phyloP scores from a whole-genome alignment of 139 green algal species.

The Gonium pectorale region DNA sequence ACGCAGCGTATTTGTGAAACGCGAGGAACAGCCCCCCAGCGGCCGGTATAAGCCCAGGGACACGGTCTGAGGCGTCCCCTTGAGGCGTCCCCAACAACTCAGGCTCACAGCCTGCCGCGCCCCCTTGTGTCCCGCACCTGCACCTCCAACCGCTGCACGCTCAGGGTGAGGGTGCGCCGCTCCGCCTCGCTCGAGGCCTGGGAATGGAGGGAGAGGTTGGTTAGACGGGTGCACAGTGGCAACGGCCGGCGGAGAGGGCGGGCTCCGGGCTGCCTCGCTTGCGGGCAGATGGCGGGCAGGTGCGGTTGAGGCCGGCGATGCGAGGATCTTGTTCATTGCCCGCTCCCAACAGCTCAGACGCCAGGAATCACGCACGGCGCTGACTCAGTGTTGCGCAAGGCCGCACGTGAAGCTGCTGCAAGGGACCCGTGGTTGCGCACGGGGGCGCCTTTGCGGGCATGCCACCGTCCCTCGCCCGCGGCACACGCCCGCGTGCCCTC shows the following conservation, averaged over 20 bases:
- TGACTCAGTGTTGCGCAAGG: no score
- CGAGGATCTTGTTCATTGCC: background rate
- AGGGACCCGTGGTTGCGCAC: background rate
- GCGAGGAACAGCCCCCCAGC: background rate
- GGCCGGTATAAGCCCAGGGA: background rate
- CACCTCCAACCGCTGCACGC: constrained; percentile 5
- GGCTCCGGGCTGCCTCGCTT: background rate
- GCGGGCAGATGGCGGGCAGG: background rate
- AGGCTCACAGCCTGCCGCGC: background rate
- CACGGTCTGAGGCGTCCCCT: no score
- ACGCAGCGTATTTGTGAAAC: background rate
- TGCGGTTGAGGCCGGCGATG: background rate
- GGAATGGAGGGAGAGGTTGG: background rate
- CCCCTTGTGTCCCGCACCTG: constrained; percentile 2
- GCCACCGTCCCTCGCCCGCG: background rate
- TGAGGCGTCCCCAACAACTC: background rate
- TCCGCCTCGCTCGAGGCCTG: constrained; percentile 15
- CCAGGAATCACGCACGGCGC: no score
- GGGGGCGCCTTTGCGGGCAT: background rate
- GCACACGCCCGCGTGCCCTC: background rate
- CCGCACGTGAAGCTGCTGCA: no score
- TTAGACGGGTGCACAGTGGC: background rate
- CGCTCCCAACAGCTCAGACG: background rate
- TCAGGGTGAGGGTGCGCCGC: background rate
- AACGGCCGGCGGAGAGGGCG: background rate